These are phyloP conservation scores for Triticum turgidum DNA, from an alignment of 176 grass and related monocot genomes.

Conservation along the genomic window DNA sequence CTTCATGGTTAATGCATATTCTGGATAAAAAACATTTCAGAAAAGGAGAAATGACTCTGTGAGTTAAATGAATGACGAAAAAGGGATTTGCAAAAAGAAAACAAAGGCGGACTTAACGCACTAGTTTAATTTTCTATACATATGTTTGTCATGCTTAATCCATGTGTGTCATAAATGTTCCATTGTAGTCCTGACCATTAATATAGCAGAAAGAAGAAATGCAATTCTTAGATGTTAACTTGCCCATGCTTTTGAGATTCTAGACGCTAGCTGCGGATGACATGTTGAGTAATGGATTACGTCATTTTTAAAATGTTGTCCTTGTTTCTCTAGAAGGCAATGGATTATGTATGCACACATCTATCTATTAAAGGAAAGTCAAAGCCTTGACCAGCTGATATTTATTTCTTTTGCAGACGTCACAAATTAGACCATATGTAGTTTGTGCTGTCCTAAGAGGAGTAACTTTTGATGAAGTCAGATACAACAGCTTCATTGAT, in stretches of 20 bases:
- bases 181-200: neutral
- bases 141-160: neutral
- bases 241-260: conserved; percentile 9
- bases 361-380: neutral
- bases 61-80: neutral
- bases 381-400: conserved; percentile 2
- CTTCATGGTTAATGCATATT: neutral
- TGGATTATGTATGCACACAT: neutral
- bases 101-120: neutral
- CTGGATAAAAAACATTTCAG: neutral
- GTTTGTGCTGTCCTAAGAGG: conserved; percentile 93
- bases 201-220: neutral
- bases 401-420: conserved; percentile 56
- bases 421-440: conserved; percentile 75
- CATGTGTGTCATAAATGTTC: neutral
- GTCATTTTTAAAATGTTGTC: neutral
- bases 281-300: neutral
- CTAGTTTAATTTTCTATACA: neutral
- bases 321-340: neutral
- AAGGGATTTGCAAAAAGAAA: neutral
- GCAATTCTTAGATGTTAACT: neutral
- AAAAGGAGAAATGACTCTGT: neutral
- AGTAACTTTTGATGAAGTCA: conserved; percentile 82
- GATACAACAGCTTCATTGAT: conserved; percentile 98
- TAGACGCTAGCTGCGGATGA: neutral